Evolutionary conservation across 179 eudicot species (phyloP).

Genomic region (Monotropa hypopitys): DNA sequence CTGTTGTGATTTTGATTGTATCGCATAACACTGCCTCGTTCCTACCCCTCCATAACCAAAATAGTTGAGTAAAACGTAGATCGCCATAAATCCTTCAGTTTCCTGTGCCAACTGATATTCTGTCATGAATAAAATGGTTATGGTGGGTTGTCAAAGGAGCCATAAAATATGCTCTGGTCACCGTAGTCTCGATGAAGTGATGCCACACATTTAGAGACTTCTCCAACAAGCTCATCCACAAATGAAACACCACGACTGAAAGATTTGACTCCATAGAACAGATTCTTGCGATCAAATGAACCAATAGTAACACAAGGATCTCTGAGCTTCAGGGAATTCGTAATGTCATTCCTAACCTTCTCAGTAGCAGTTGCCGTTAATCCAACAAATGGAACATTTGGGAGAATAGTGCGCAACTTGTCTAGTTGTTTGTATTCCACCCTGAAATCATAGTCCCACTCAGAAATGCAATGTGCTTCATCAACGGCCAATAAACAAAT

Average conservation of each 20-base stretch:
- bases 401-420: conserved; percentile 50
- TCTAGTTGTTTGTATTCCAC: conserved; percentile 65
- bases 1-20: too few species aligned
- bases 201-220: conserved; percentile 47
- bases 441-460: conserved; percentile 92
- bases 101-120: too few species aligned
- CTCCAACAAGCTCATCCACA: conserved; percentile 46
- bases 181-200: conserved; percentile 54
- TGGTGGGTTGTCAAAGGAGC: conserved; percentile 98
- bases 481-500: conserved; percentile 81
- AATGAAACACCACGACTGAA: conserved; percentile 37
- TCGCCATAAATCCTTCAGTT: too few species aligned
- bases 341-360: conserved; percentile 58
- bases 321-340: conserved; percentile 47
- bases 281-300: conserved; percentile 75
- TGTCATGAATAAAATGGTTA: too few species aligned
- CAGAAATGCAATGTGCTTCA: conserved; percentile 91
- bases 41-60: too few species aligned
- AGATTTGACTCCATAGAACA: conserved; percentile 65
- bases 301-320: conserved; percentile 60
- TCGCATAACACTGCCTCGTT: too few species aligned
- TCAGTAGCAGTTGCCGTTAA: conserved; percentile 86
- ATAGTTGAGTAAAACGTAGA: too few species aligned
- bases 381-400: conserved; percentile 60
- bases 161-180: conserved; percentile 63